These are phyloP conservation scores for Nitzschia inconspicua DNA, from an alignment of 108 stramenopile species.

Conservation along the genomic window DNA sequence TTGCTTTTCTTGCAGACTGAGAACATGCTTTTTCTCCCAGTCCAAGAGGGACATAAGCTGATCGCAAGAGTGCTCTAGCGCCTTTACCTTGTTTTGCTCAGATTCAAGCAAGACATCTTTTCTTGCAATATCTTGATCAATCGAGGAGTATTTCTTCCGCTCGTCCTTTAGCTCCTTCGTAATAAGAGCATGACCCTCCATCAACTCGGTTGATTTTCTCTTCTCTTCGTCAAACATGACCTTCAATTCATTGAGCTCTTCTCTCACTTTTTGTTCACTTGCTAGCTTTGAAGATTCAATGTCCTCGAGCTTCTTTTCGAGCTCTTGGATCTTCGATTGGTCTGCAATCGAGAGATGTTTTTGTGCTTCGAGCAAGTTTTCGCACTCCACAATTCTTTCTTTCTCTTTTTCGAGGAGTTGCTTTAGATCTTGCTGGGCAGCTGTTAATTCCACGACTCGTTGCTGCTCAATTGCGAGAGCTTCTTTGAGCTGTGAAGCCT, in stretches of 20 bases:
- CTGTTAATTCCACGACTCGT: slow-evolving; percentile 4
- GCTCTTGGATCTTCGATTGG: slow-evolving; percentile 9
- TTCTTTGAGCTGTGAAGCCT: not conserved
- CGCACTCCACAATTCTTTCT: slow-evolving; percentile 3
- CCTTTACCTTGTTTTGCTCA: slow-evolving; percentile 34
- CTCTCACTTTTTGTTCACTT: too few species aligned
- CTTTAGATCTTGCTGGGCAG: slow-evolving; percentile 1
- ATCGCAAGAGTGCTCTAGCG: slow-evolving; percentile 29
- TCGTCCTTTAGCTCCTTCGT: not conserved
- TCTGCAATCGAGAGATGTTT: slow-evolving; percentile 9
- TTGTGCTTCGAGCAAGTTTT: slow-evolving; percentile 16
- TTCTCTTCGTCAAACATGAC: slow-evolving; percentile 15
- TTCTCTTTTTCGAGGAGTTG: slow-evolving; percentile 16
- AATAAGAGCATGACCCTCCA: not conserved
- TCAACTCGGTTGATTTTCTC: slow-evolving; percentile 20
- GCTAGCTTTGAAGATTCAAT: slow-evolving; percentile 10
- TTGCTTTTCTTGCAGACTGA: slow-evolving; percentile 15
- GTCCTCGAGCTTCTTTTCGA: slow-evolving; percentile 17
- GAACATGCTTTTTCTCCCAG: slow-evolving; percentile 26
- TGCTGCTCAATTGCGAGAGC: not conserved
- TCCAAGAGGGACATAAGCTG: slow-evolving; percentile 27
- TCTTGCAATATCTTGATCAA: slow-evolving; percentile 10
- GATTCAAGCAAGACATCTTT: slow-evolving; percentile 16
- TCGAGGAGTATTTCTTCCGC: not conserved
- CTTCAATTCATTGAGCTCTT: slow-evolving; percentile 16